Base-by-base conservation (phyloP, 179 eudicot species). In the Silene coronaria region DNA sequence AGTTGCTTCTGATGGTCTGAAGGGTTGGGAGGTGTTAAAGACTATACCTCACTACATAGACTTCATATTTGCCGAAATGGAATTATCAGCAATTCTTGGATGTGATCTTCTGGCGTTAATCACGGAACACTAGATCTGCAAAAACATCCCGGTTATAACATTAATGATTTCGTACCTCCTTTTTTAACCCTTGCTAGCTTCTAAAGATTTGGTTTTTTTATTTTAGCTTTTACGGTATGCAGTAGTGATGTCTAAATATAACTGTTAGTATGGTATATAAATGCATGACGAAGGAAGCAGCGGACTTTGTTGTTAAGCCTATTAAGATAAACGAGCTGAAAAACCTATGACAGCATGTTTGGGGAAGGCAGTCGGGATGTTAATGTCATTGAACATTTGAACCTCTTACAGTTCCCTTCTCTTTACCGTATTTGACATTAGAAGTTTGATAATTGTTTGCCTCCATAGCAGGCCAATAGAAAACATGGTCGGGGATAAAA, bases 181-280 rank as follows among this genome's bases (percentile, higher is more conserved):
- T 69, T 23, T 22, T 69, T 69, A 7, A 0, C 68, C 45, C 55
- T 21, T 69, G 30, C 32, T 1, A 69, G 23, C 10, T 42, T 69
- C 72, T 9, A 57, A 14, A 68, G 19, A 32, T 36, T 6, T 51
- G 70, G 36, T 71, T 71, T 1, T 17, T 62, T 57, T 57, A 74
- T 46, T 6, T 45, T 2, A n/a, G 26, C n/a, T 53, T 17, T 62
- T 26, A 72, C 76, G 62, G 38, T 75, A 32, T 87, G 89, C 91
- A 94, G 98, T 94, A 94, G 98, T 94, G 98, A 95, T 89, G 99
- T 90, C 97, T 24, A 81, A 84, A 4, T 75, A 88, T 0, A 96
- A 95, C 81, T 86, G 96, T 12, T 84, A 85, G 91, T 78, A 95
- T 81, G 68, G 99, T 90, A 60, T 92, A 88, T 46, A 90, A 88